Evolutionary conservation across 1,284 basidiomycete species (phyloP), one percentile per base, ranked within the genome.

Genomic region (Fereydounia khargensis): DNA sequence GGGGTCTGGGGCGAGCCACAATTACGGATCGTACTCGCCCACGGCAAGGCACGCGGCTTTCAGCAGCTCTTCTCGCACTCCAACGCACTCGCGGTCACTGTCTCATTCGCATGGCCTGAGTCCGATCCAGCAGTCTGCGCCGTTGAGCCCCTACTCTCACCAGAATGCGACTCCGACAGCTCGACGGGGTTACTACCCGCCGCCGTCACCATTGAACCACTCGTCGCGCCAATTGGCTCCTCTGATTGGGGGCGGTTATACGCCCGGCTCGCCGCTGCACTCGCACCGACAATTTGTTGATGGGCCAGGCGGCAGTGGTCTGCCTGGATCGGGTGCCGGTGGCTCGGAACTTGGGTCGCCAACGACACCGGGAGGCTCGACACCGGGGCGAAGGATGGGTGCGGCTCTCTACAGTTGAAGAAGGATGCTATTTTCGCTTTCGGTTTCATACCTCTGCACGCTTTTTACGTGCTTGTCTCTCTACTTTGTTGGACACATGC

Each of bases 391-490:
- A 20, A 35, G 52, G 25, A 56, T 61, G 53, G 52, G 58, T 3
- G 49, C 48, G 34, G 53, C 58, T 10, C 41, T 61, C 20, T 61
- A 61, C 37, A 52, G 48, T 38, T 56, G n/a, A n/a, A n/a, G n/a
- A n/a, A n/a, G n/a, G n/a, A n/a, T n/a, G n/a, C n/a, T n/a, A n/a
- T n/a, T n/a, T n/a, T n/a, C n/a, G n/a, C n/a, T n/a, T n/a, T n/a
- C n/a, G n/a, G n/a, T n/a, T n/a, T n/a, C n/a, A n/a, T n/a, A n/a
- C n/a, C n/a, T n/a, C n/a, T n/a, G n/a, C n/a, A n/a, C n/a, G n/a
- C n/a, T n/a, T n/a, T n/a, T n/a, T n/a, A n/a, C n/a, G n/a, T n/a
- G n/a, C n/a, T n/a, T n/a, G n/a, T n/a, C n/a, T n/a, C n/a, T n/a
- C n/a, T n/a, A n/a, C n/a, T n/a, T n/a, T n/a, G n/a, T n/a, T n/a